Evolutionary conservation across 306 rosid species (phyloP), one percentile per base, ranked within the genome.

Genomic region (Trifolium fragiferum): DNA sequence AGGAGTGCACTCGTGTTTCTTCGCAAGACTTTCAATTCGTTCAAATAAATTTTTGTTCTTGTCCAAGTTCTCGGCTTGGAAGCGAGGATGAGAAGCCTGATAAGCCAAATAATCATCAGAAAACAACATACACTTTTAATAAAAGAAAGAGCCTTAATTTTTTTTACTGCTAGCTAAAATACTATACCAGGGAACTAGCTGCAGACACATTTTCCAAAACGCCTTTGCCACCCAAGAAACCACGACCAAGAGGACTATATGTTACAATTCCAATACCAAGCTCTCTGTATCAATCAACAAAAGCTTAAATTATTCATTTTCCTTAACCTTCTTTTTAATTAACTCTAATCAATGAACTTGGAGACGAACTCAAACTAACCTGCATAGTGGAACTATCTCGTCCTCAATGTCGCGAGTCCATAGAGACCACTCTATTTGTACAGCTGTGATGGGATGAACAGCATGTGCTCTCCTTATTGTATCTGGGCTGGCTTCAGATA

Each of bases 401-500:
- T 50, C 55, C 55, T 50, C 55, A 50, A 50, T n/a, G 10, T 50
- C 55, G 1, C 55, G 55, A 50, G 55, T 50, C 93, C 96, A 92
- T 0, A 92, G 79, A 2, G 98, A 92, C 92, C 92, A 92, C 75
- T 92, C 96, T 73, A 87, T 85, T 70, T 90, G 98, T 12, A 92
- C 13, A 10, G 93, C 96, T 0, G 93, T 87, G 66, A 92, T 80
- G 6, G 93, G 96, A 83, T 90, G 98, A 80, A 90, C 90, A 3
- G 89, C 92, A 78, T 92, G 96, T 2, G 96, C 98, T 80, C 98
- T 90, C 58, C 83, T 88, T 76, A 90, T 87, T 47, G 96, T 90
- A 65, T 92, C 89, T 0, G 91, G 86, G 74, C 91, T 86, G 1
- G 98, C 92, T 59, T 90, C 98, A 76, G 96, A 90, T 73, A 87